Evolutionary conservation across 192 early-diverging fungal genomes (phyloP).

Genomic region (Phlyctochytrium bullatum): DNA sequence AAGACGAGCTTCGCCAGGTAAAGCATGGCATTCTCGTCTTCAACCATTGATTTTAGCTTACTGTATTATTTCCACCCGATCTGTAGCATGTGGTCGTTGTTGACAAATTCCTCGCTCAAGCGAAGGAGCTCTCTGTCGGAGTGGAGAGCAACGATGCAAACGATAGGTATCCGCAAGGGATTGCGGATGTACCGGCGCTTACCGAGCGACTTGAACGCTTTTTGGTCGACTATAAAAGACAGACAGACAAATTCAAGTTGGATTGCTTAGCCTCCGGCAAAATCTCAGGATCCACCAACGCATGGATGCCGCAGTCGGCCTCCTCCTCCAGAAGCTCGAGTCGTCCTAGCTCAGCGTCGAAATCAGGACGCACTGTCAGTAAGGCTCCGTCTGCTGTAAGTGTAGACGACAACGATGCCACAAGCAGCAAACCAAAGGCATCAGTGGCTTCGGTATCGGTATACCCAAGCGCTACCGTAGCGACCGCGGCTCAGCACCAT

Average conservation of each 20-base stretch:
- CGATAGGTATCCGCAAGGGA: not conserved
- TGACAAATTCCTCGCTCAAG: constrained; percentile 20
- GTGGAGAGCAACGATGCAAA: not conserved
- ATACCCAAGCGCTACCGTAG: not conserved
- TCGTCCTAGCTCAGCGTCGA: not conserved
- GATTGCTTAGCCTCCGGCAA: constrained; percentile 7
- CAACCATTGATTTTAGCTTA: not conserved
- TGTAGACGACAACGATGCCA: not conserved
- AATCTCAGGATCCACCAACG: not conserved
- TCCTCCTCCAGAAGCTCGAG: constrained; percentile 1
- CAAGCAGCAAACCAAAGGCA: no score
- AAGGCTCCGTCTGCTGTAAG: not conserved
- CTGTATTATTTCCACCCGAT: not conserved
- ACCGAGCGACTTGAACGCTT: constrained; percentile 11
- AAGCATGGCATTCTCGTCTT: not conserved
- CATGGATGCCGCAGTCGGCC: constrained; percentile 11
- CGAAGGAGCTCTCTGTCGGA: constrained; percentile 17
- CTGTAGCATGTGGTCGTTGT: constrained; percentile 20
- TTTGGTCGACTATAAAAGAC: constrained; percentile 16
- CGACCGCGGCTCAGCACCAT: not conserved
- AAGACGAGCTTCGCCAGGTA: constrained; percentile 16
- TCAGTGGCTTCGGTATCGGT: not conserved
- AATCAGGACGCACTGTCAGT: not conserved
- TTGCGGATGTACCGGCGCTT: constrained; percentile 1
- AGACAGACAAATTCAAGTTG: constrained; percentile 19